A percentile compares a stretch with the other conserved stretches of the same genome.
Conservation (phyloP, 768 basidiomycete genomes). For the Trametes villosa region DNA sequence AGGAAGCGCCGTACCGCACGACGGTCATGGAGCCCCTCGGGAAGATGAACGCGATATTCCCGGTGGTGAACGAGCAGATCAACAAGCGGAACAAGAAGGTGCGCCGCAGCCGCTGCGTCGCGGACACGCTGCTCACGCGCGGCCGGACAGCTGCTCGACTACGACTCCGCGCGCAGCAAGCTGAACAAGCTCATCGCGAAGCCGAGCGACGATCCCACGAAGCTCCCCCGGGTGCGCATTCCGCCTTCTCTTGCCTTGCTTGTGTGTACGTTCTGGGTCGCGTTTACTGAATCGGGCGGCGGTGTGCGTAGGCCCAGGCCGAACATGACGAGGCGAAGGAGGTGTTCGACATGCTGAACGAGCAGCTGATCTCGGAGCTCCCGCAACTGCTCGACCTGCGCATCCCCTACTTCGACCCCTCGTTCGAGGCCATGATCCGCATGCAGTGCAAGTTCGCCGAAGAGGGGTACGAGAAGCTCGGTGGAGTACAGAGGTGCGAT, state of each 20-base stretch:
- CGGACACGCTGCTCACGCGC: neutral
- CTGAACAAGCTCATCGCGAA: slow-evolving; percentile 90
- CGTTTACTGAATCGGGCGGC: neutral
- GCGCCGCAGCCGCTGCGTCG: neutral
- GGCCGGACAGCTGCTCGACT: slow-evolving; percentile 79
- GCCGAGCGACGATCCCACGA: slow-evolving; percentile 90
- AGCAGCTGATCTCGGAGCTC: slow-evolving; percentile 87
- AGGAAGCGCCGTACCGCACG: slow-evolving; percentile 95
- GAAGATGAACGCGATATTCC: slow-evolving; percentile 96
- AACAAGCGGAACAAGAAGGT: slow-evolving; percentile 97
- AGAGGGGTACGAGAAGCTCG: slow-evolving; percentile 96
- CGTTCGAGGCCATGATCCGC: slow-evolving; percentile 98
- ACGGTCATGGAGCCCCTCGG: slow-evolving; percentile 95
- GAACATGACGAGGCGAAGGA: slow-evolving; percentile 95
- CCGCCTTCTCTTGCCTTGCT: neutral
- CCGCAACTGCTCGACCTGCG: slow-evolving; percentile 93
- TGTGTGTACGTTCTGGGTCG: neutral
- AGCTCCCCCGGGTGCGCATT: slow-evolving; percentile 80
- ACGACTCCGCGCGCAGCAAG: slow-evolving; percentile 89
- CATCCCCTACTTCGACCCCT: slow-evolving; percentile 97
- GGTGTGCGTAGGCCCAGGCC: slow-evolving; percentile 76
- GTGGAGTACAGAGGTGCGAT: slow-evolving; percentile 84
- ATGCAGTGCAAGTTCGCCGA: slow-evolving; percentile 98
- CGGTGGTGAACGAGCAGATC: slow-evolving; percentile 91
- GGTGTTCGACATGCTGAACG: slow-evolving; percentile 91